phyloP scores from a whole-genome alignment of 1,284 basidiomycete genomes.

The Cutaneotrichosporon cutaneum region DNA sequence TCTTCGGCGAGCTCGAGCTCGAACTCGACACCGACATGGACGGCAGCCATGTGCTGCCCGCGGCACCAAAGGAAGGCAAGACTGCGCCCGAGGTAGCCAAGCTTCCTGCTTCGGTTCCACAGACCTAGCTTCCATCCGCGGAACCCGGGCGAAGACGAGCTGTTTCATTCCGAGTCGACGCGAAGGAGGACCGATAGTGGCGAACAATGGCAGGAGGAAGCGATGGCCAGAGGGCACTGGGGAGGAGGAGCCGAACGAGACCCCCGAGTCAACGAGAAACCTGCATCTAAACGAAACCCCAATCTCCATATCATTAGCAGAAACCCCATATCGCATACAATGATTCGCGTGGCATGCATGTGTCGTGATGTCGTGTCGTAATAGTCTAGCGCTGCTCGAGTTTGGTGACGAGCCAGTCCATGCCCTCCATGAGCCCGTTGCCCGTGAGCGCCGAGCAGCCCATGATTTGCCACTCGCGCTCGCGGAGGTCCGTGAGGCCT shows the following conservation, averaged over 20 bases:
- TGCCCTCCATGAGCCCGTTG: constrained; percentile 48
- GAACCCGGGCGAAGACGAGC: background rate
- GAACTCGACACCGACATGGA: constrained; percentile 15
- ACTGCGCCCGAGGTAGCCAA: background rate
- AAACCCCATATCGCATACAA: constrained; percentile 11
- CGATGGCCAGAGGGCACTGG: background rate
- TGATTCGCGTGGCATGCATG: constrained; percentile 11
- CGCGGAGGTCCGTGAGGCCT: constrained; percentile 54
- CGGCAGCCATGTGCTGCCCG: background rate
- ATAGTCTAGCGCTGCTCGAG: constrained; percentile 22
- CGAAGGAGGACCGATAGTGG: background rate
- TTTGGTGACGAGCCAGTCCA: constrained; percentile 52
- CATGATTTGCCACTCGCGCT: constrained; percentile 58
- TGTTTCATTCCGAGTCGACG: background rate
- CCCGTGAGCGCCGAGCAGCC: constrained; percentile 56
- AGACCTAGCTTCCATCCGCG: background rate
- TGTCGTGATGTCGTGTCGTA: constrained; percentile 10
- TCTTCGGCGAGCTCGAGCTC: constrained; percentile 47
- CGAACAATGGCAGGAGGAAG: background rate
- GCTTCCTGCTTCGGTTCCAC: background rate
- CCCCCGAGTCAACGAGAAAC: background rate
- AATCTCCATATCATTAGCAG: background rate
- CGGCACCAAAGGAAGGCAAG: background rate
- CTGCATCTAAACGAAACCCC: background rate
- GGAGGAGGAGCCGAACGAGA: background rate